Base-by-base conservation (phyloP, 2,329 filamentous ascomycete species). In the Aquanectria penicillioides region DNA sequence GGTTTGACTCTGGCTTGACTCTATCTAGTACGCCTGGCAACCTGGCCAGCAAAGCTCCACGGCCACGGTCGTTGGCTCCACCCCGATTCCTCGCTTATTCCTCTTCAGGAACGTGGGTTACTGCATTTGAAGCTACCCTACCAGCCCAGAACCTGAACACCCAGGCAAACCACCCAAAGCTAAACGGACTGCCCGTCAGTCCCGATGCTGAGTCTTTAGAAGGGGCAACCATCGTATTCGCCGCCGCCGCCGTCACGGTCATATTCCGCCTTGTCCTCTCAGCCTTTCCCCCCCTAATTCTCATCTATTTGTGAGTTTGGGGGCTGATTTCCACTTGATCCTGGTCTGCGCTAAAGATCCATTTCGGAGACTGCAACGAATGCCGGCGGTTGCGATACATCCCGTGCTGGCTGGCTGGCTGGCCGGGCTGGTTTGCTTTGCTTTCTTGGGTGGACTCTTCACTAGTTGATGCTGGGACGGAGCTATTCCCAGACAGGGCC, bases 61-160 rank as follows among this genome's bases (percentile, higher is more conserved):
- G 37, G 9, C 26, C 47, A 54, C 29, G 37, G 53, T 57, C 59
- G 59, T 57, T 56, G 57, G 59, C 57, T 52, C 68, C 68, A 69
- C 63, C 52, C 25, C 23, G 48, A 62, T 62, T 68, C 60, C 65
- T 66, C 67, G 68, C 68, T 69, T 68, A 53, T 49, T 15, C 61
- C 59, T 47, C 51, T 67, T 64, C 58, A 68, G 68, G 63, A 68
- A 69, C 63, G 56, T 63, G 58, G 65, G 61, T 60, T 61, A 34
- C 56, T 63, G 62, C 59, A 57, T 26, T 50, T 43, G 29, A 49
- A 40, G 38, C 37, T 50, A 49, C 46, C 44, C 40, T 46, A n/a
- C 36, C 44, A 48, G 37, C 34, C 41, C 17, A 38, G 34, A 51
- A 38, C 15, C 10, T 5, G 28, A 52, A 38, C 20, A 38, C 34